Evolutionary conservation across 2,329 filamentous ascomycete genomes (phyloP), one percentile per base, ranked within the genome.

Genomic region (Botryotinia calthae): DNA sequence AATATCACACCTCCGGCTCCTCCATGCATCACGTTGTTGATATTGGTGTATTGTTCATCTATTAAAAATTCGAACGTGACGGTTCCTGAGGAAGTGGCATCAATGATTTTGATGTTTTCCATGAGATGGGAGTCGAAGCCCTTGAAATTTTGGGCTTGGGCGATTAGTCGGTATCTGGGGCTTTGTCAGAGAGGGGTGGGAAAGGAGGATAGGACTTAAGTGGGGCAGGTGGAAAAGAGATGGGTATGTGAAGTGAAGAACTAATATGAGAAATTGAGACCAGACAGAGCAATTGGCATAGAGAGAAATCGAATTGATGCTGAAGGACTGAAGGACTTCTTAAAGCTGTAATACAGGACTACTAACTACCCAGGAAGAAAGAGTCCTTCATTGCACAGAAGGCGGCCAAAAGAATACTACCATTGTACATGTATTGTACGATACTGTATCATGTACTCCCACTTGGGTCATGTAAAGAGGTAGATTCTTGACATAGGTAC

Each of bases 1-100:
- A 87, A 87, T 61, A 88, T 85, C 8, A 86, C 80, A 0, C 85
- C 84, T 2, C 86, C 85, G 3, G 85, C 86, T 10, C 86, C 86
- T 31, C 87, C 87, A 76, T 88, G 87, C 75, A 88, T 82, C 46
- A 84, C 85, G 2, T 82, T 82, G 46, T 82, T 81, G 62, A 82
- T 77, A 78, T 88, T 88, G 74, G 83, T 82, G 70, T 87, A 84
- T 64, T 80, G 78, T 18, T 78, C 76, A 16, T 83, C 81, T 25
- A 87, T 84, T 5, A 76, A 80, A 74, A 88, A 82, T 34, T 81
- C 82, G 77, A 84, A 87, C 7, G 82, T 81, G 2, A 81, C 81
- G 0, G 80, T 82, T 16, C 82, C 79, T 22, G 76, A 75, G 0
- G 77, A 18, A 4, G 78, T 78, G 20, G 81, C 81, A 63, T 81